Percentiles rank a stretch among this genome's conserved stretches.
phyloP scores from a whole-genome alignment of 2,329 filamentous ascomycete species.

The Drechslera avenae region DNA sequence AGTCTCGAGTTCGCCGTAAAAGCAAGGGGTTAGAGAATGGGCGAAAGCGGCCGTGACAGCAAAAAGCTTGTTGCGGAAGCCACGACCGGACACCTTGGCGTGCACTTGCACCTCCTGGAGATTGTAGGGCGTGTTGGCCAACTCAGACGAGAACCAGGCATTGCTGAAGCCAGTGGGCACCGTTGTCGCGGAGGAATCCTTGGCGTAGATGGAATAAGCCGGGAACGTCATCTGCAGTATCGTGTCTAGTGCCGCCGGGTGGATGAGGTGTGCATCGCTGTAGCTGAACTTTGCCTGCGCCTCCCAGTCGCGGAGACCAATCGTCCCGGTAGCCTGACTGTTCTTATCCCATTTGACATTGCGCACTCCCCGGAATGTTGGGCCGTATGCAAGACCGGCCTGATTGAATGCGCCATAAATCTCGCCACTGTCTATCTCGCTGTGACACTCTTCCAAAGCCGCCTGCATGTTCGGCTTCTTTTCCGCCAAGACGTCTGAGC shows the following conservation, averaged over 20 bases:
- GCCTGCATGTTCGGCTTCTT: background rate
- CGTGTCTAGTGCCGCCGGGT: conserved; percentile 21
- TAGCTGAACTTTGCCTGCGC: conserved; percentile 1
- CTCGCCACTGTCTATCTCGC: conserved; percentile 6
- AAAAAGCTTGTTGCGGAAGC: conserved; percentile 20
- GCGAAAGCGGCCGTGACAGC: conserved; percentile 10
- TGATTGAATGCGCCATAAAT: conserved; percentile 14
- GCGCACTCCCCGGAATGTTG: conserved; percentile 17
- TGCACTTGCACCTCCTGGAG: conserved; percentile 7
- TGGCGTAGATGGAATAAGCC: conserved; percentile 14
- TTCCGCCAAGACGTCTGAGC: background rate
- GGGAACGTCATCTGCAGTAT: conserved; percentile 23
- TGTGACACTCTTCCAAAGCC: conserved; percentile 1
- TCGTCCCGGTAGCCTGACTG: conserved; percentile 8
- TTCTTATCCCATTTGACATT: conserved; percentile 11
- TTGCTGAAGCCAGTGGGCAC: conserved; percentile 20
- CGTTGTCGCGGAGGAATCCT: conserved; percentile 9
- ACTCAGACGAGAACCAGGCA: conserved; percentile 14
- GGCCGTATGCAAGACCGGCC: conserved; percentile 20
- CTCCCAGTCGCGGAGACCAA: conserved; percentile 17
- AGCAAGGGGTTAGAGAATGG: conserved; percentile 4
- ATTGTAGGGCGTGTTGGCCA: background rate
- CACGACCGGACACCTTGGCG: conserved; percentile 12
- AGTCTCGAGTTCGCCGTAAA: conserved; percentile 18
- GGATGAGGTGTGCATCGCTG: conserved; percentile 19